Evolutionary conservation across 1,284 basidiomycete genomes (phyloP).

Genomic region (Ganoderma boninense): DNA sequence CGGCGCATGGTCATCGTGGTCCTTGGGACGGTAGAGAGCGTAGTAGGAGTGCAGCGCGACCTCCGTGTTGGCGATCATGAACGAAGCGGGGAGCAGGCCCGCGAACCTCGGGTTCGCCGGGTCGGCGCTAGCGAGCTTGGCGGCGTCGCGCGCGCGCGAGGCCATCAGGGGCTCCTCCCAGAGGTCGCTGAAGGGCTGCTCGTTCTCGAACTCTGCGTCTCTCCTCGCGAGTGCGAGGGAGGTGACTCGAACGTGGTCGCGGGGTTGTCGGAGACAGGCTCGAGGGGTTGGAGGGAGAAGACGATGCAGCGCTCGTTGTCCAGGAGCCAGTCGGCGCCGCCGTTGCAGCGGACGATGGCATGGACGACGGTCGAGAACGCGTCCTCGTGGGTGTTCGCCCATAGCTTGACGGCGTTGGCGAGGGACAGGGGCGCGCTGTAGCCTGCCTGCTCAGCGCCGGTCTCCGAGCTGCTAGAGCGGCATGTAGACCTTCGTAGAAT

Average conservation of each 20-base stretch:
- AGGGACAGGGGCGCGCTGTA: slow-evolving; percentile 8
- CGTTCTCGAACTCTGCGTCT: not conserved
- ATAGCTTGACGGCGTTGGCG: slow-evolving; percentile 8
- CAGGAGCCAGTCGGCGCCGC: not conserved
- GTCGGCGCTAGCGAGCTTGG: not conserved
- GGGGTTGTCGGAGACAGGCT: not conserved
- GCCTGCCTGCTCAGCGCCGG: not conserved
- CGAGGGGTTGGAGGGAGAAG: not conserved
- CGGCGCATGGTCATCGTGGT: not conserved
- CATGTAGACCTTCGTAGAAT: not conserved
- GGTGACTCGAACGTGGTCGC: slow-evolving; percentile 1
- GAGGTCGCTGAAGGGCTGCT: not conserved
- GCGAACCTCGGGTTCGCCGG: not conserved
- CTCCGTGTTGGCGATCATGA: slow-evolving; percentile 2
- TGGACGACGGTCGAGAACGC: slow-evolving; percentile 11
- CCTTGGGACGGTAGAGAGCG: not conserved
- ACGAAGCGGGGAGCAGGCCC: not conserved
- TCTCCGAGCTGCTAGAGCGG: not conserved
- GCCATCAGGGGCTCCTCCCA: not conserved
- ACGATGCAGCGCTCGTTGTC: not conserved
- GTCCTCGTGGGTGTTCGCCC: slow-evolving; percentile 5
- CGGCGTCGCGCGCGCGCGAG: not conserved
- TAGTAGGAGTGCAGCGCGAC: not conserved
- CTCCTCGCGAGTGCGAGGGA: not conserved
- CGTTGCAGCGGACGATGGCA: not conserved